phyloP scores from a whole-genome alignment of 441 rosid genomes.

The Populus hybrid region DNA sequence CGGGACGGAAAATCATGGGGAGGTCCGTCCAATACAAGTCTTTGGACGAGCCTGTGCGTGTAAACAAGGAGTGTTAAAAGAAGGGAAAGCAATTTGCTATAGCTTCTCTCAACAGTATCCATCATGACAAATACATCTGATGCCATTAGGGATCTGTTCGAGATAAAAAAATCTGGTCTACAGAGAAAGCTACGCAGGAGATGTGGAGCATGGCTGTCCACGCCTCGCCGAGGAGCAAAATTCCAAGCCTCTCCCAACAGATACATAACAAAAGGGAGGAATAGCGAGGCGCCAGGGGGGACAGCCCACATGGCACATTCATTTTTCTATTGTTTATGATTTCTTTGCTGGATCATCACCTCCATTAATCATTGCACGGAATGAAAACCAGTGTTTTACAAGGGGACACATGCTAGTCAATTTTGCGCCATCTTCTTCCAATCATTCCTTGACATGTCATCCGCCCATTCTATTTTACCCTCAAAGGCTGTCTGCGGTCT shows the following conservation, averaged over 20 bases:
- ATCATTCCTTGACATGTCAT: constrained; percentile 5
- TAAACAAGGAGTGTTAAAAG: background rate
- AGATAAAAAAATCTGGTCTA: constrained; percentile 3
- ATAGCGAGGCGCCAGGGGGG: constrained; percentile 31
- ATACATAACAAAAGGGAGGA: constrained; percentile 26
- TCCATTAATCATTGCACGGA: constrained; percentile 42
- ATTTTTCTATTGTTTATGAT: constrained; percentile 19
- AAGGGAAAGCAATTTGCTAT: too few relatives aligned
- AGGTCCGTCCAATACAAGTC: background rate
- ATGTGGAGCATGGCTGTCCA: constrained; percentile 43
- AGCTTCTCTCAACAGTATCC: constrained; percentile 1
- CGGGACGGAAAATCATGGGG: background rate
- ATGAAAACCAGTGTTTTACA: constrained; percentile 16
- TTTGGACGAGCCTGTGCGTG: background rate
- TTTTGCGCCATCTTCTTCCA: constrained; percentile 18
- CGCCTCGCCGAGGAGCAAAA: constrained; percentile 24
- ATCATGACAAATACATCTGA: constrained; percentile 14
- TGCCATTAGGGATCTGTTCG: constrained; percentile 2
- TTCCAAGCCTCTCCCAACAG: constrained; percentile 28
- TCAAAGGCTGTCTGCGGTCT: background rate
- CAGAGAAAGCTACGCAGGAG: constrained; percentile 11
- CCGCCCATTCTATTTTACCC: background rate
- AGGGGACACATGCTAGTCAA: constrained; percentile 13
- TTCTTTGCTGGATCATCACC: constrained; percentile 33
- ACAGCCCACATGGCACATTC: constrained; percentile 50